Conservation (phyloP, 176 grass and related monocot species). For the Oryza nivara region DNA sequence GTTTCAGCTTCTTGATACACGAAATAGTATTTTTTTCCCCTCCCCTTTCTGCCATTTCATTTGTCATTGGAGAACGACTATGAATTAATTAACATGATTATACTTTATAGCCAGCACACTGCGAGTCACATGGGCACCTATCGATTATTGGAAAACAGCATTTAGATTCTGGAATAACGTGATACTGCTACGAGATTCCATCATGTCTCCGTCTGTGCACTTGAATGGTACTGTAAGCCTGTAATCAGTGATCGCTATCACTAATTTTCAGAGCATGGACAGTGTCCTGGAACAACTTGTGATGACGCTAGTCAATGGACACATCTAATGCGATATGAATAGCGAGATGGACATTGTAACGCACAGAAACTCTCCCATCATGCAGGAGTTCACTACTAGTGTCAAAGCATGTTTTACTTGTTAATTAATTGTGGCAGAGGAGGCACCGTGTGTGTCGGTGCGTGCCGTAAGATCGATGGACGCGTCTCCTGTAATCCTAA, state of each 20-base stretch:
- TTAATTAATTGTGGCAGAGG: background rate
- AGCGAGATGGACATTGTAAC: background rate
- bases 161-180: background rate
- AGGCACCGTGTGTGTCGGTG: background rate
- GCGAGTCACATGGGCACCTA: background rate
- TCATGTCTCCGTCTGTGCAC: background rate
- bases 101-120: background rate
- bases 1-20: background rate
- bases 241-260: background rate
- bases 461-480: background rate
- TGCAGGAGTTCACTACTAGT: background rate
- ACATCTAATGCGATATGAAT: background rate
- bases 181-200: background rate
- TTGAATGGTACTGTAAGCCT: background rate
- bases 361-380: background rate
- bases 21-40: background rate
- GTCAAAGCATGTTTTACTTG: background rate
- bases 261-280: background rate
- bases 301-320: background rate
- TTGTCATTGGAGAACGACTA: constrained; percentile 6
- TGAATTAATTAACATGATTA: background rate
- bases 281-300: background rate
- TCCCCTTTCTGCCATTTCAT: background rate
- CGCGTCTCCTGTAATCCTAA: background rate
- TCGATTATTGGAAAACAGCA: background rate